These are phyloP conservation scores for Coemansia sp. DNA, from an alignment of 192 early-diverging fungal species.

Conservation along the genomic window DNA sequence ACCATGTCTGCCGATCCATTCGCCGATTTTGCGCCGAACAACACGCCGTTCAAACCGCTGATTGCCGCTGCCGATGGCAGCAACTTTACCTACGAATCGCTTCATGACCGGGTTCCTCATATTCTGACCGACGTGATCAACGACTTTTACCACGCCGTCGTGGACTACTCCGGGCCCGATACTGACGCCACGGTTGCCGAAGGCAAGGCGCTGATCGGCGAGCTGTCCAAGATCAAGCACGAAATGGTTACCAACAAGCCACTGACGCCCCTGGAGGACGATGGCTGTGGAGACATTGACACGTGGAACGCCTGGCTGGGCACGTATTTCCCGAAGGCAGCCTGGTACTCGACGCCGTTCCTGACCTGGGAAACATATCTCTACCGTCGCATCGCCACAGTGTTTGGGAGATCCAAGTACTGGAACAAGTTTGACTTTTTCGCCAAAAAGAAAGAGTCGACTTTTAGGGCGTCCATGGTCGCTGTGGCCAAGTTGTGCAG, in stretches of 20 bases:
- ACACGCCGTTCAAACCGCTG: constrained; percentile 62
- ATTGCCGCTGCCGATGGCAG: constrained; percentile 61
- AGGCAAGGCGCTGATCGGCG: constrained; percentile 66
- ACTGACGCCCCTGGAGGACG: constrained; percentile 54
- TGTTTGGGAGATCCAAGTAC: constrained; percentile 55
- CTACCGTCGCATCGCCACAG: constrained; percentile 69
- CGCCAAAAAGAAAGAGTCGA: constrained; percentile 62
- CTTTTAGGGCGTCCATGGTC: constrained; percentile 66
- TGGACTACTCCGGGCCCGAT: constrained; percentile 26
- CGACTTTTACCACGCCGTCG: constrained; percentile 62
- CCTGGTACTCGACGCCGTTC: constrained; percentile 80
- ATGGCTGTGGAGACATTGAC: constrained; percentile 55
- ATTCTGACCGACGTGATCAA: constrained; percentile 82
- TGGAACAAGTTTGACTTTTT: constrained; percentile 81
- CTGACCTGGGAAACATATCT: constrained; percentile 84
- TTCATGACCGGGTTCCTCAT: constrained; percentile 74
- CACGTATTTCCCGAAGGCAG: constrained; percentile 55
- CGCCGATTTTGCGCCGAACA: constrained; percentile 44
- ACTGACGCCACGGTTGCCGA: constrained; percentile 54
- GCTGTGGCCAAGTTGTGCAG: constrained; percentile 68
- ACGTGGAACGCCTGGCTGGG: constrained; percentile 67
- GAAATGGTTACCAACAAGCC: constrained; percentile 68
- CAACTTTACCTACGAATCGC: constrained; percentile 78
- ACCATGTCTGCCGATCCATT: background rate
- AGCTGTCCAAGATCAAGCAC: constrained; percentile 68